These are phyloP conservation scores for Talaromyces sp. DNA, from an alignment of 2,329 filamentous ascomycete species.

Conservation along the genomic window DNA sequence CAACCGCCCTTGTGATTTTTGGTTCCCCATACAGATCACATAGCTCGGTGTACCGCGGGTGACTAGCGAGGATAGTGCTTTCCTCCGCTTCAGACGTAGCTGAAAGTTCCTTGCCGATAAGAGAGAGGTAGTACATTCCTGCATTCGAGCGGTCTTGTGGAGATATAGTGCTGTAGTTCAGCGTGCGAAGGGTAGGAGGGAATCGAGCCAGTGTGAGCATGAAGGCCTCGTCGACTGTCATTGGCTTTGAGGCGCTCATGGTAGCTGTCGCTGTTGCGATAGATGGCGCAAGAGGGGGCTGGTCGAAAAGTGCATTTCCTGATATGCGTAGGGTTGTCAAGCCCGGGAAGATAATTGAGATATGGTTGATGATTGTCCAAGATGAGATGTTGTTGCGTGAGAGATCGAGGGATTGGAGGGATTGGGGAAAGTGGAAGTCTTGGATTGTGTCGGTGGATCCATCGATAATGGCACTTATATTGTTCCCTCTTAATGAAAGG, in stretches of 20 bases:
- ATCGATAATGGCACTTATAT: constrained; percentile 56
- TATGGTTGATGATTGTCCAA: constrained; percentile 74
- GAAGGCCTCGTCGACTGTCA: constrained; percentile 74
- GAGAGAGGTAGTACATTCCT: constrained; percentile 88
- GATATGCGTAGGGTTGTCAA: constrained; percentile 76
- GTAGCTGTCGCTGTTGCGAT: constrained; percentile 27
- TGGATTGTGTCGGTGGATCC: constrained; percentile 30
- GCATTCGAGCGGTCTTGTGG: constrained; percentile 78
- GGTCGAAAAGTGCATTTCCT: constrained; percentile 80
- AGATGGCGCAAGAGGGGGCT: constrained; percentile 33
- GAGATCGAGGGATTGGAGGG: constrained; percentile 68
- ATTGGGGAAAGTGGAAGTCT: constrained; percentile 55
- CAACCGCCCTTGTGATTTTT: constrained; percentile 58
- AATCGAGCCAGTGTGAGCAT: constrained; percentile 85
- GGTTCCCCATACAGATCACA: constrained; percentile 78
- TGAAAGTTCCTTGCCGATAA: constrained; percentile 75
- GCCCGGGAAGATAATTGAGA: constrained; percentile 70
- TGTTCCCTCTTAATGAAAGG: constrained; percentile 73
- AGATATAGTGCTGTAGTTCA: constrained; percentile 66
- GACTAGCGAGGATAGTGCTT: constrained; percentile 59
- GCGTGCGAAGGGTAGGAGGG: constrained; percentile 59
- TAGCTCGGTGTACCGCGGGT: constrained; percentile 73
- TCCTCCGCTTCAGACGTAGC: constrained; percentile 46
- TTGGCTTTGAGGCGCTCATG: constrained; percentile 45
- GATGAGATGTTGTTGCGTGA: constrained; percentile 70